Evolutionary conservation across 2,329 filamentous ascomycete genomes (phyloP).

Genomic region (Beauveria scarabaeidicola): DNA sequence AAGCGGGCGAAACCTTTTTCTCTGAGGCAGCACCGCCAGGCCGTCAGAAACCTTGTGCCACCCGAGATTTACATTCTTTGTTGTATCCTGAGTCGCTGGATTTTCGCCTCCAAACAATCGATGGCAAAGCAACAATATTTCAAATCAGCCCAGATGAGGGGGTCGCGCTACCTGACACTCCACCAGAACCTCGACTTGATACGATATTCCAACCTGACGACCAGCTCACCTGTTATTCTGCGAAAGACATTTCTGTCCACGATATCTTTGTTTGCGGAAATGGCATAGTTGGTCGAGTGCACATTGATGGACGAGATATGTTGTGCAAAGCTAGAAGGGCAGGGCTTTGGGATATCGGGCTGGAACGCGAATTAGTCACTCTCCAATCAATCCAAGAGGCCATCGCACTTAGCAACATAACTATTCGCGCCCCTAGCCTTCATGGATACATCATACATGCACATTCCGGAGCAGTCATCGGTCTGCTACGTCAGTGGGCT

Average conservation of each 20-base stretch:
- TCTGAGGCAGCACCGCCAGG: background rate
- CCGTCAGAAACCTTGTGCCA: background rate
- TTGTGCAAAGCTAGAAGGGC: constrained; percentile 6
- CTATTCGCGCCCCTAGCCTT: constrained; percentile 1
- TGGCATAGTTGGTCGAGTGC: constrained; percentile 6
- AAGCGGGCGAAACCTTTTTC: background rate
- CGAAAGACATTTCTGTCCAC: background rate
- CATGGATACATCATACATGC: constrained; percentile 8
- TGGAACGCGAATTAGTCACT: constrained; percentile 3
- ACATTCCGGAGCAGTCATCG: constrained; percentile 5
- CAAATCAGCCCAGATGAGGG: background rate
- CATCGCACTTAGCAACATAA: background rate
- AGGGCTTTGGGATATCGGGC: constrained; percentile 2
- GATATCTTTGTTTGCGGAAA: background rate
- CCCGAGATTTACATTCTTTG: background rate
- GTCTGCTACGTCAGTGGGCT: constrained; percentile 10
- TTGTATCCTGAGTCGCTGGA: background rate
- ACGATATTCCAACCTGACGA: background rate
- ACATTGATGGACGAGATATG: constrained; percentile 3
- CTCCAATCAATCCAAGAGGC: background rate
- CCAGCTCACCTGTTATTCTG: background rate
- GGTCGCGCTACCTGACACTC: background rate
- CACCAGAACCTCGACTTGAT: background rate
- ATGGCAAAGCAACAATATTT: background rate
- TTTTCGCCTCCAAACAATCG: background rate